A percentile compares a stretch with the other conserved stretches of the same genome.
Evolutionary conservation across 495 filamentous ascomycete species (phyloP).

Genomic region (Durotheca rogersii): DNA sequence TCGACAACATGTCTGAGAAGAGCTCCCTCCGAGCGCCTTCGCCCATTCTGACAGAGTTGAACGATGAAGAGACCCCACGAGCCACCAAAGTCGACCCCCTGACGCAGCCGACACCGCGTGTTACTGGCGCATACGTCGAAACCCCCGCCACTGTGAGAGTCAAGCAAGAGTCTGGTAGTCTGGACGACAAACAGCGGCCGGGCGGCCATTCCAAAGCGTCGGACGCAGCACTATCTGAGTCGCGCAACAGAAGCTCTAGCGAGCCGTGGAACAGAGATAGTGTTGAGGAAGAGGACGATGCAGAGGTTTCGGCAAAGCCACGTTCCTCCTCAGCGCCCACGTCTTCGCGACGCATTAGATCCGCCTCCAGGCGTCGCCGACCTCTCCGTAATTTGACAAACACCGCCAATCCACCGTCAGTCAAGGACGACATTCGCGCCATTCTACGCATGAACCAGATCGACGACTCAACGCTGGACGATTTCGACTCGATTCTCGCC

Average conservation of each 20-base stretch:
- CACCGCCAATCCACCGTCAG: slow-evolving; percentile 48
- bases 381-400: slow-evolving; percentile 46
- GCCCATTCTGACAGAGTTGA: slow-evolving; percentile 36
- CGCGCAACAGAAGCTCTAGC: slow-evolving; percentile 19
- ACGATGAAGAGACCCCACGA: slow-evolving; percentile 49
- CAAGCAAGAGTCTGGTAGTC: slow-evolving; percentile 28
- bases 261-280: slow-evolving; percentile 2
- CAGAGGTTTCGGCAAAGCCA: slow-evolving; percentile 1
- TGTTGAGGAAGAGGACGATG: slow-evolving; percentile 1
- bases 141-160: slow-evolving; percentile 49
- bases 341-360: slow-evolving; percentile 27
- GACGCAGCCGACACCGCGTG: slow-evolving; percentile 51
- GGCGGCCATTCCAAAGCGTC: slow-evolving; percentile 1
- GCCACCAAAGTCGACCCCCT: slow-evolving; percentile 46
- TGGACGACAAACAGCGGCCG: slow-evolving; percentile 2
- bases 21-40: slow-evolving; percentile 53
- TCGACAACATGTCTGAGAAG: slow-evolving; percentile 54
- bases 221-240: not conserved
- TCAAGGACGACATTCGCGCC: slow-evolving; percentile 51
- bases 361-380: slow-evolving; percentile 39
- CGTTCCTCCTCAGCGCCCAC: slow-evolving; percentile 32
- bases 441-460: slow-evolving; percentile 49
- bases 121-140: slow-evolving; percentile 54
- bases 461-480: slow-evolving; percentile 57
- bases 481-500: slow-evolving; percentile 45